phyloP scores from a whole-genome alignment of 148 eudicot genomes.

The Vaccinium corymbosum region DNA sequence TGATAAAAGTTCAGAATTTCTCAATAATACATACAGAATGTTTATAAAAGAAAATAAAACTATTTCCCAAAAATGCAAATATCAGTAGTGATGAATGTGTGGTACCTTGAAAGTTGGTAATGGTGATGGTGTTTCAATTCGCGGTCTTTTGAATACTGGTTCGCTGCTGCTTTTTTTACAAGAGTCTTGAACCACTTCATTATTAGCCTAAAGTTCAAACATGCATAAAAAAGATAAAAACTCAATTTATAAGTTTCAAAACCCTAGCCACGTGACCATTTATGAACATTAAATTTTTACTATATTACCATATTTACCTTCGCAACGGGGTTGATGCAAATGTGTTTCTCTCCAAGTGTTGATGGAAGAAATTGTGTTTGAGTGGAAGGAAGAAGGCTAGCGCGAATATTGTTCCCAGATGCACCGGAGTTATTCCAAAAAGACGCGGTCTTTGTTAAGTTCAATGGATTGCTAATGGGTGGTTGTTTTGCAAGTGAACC shows the following conservation, averaged over 20 bases:
- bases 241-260: neutral
- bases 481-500: constrained; percentile 26
- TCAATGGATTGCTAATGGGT: constrained; percentile 12
- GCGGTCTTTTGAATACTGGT: constrained; percentile 50
- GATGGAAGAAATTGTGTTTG: constrained; percentile 29
- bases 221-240: neutral
- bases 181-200: constrained; percentile 27
- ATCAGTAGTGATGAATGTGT: neutral
- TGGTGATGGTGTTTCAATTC: constrained; percentile 74
- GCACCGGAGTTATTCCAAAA: constrained; percentile 25
- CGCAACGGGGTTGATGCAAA: constrained; percentile 14
- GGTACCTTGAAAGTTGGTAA: constrained; percentile 87
- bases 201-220: constrained; percentile 21
- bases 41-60: neutral
- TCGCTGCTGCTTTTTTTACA: constrained; percentile 36
- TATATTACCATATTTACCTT: constrained; percentile 35
- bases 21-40: neutral
- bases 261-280: constrained; percentile 19
- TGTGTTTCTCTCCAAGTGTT: constrained; percentile 25
- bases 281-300: neutral
- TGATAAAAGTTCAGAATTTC: constrained; percentile 17
- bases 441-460: constrained; percentile 18
- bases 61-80: neutral
- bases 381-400: constrained; percentile 32
- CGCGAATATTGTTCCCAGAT: constrained; percentile 22